Evolutionary conservation across 1,139 yeast genomes (phyloP), one percentile per base, ranked within the genome.

Genomic region (Yamadazyma friedrichii): DNA sequence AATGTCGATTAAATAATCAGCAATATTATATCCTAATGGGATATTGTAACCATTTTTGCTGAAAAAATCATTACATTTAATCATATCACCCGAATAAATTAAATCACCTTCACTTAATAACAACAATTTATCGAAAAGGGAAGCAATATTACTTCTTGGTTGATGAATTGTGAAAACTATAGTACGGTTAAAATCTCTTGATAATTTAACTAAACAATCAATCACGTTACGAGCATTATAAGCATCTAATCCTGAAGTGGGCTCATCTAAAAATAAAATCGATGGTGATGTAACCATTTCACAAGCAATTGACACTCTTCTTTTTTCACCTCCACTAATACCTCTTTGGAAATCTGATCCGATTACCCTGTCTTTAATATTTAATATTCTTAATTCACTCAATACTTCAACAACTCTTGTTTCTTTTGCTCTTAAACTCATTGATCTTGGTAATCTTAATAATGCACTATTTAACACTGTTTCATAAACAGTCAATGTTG

Each of bases 131-230:
- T 91, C 97, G 64, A 93, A 93, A 42, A 88, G 66, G 0, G 96
- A 82, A 24, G 93, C 97, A 58, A 93, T 91, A 54, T 93, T 93
- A 46, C 96, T 88, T 58, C 98, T 78, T n/a, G 98, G 98, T 59
- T 93, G 98, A 64, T 93, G 98, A 49, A 93, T 93, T 0, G 98
- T 88, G 58, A 93, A 84, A 1, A 93, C 80, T 36, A 93, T 83
- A 0, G 98, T 91, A 57, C 98, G 79, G 46, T 84, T 82, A 59
- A 83, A 87, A 51, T 83, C 85, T 44, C 83, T 73, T 0, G 97
- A 88, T 45, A 93, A 73, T 45, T 86, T 78, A 2, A 86, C 93
- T 41, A 93, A 72, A 48, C 89, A 79, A 45, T 91, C 97, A 39
- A 93, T 71, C 10, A 93, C 98, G 53, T 91, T 89, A 58, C 80